Evolutionary conservation across 768 basidiomycete species (phyloP).

Genomic region (Tricholoma matsutake): DNA sequence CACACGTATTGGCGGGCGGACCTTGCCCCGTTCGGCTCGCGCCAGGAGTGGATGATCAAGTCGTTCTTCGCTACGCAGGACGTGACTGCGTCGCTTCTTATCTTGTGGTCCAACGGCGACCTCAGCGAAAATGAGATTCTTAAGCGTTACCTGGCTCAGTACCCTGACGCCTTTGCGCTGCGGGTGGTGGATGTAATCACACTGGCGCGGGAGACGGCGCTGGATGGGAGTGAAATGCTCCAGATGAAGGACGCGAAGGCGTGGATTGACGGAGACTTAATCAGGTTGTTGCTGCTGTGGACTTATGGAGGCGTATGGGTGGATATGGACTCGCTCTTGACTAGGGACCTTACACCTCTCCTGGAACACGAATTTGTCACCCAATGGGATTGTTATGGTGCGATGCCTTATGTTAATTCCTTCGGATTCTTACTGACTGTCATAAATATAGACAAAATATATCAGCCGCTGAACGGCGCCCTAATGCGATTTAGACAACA

Average conservation of each 20-base stretch:
- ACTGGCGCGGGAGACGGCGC: conserved; percentile 73
- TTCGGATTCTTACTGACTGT: neutral
- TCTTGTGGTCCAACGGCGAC: conserved; percentile 93
- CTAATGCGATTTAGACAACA: conserved; percentile 88
- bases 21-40: conserved; percentile 71
- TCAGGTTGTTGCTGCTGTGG: conserved; percentile 88
- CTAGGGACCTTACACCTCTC: conserved; percentile 81
- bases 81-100: conserved; percentile 53
- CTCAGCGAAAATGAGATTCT: conserved; percentile 55
- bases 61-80: conserved; percentile 95
- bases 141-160: conserved; percentile 52
- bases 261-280: conserved; percentile 93
- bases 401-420: conserved; percentile 18
- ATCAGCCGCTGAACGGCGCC: conserved; percentile 81
- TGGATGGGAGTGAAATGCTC: conserved; percentile 65
- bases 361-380: conserved; percentile 95
- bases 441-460: conserved; percentile 35
- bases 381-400: conserved; percentile 99
- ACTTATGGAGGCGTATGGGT: conserved; percentile 92
- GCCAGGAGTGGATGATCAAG: conserved; percentile 90
- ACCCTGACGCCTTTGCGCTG: conserved; percentile 71
- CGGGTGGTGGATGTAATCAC: conserved; percentile 61
- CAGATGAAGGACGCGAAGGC: conserved; percentile 69
- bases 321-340: conserved; percentile 95
- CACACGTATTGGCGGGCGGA: conserved; percentile 97